These are phyloP conservation scores for Leptographium procerum DNA, from an alignment of 2,329 filamentous ascomycete genomes.

Conservation along the genomic window DNA sequence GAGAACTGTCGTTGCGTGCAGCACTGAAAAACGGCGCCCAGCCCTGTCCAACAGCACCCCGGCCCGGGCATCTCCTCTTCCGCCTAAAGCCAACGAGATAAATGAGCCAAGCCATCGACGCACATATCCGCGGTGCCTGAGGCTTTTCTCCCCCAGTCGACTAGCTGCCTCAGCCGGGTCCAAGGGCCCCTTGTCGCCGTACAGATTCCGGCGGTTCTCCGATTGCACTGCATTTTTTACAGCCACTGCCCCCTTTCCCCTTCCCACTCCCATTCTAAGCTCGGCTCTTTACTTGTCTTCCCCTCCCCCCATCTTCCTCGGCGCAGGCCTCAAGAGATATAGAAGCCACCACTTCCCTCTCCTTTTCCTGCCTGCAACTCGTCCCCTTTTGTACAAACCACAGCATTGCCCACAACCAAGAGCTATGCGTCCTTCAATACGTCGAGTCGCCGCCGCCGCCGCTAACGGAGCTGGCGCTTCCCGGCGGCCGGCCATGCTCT, in stretches of 20 bases:
- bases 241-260: not conserved
- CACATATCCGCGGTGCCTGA: not conserved
- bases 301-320: not conserved
- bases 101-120: not conserved
- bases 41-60: not conserved
- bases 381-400: not conserved
- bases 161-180: not conserved
- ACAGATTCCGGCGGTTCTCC: not conserved
- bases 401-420: not conserved
- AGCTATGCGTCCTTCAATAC: conserved; percentile 34
- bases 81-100: not conserved
- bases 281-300: not conserved
- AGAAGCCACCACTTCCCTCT: not conserved
- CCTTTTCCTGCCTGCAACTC: not conserved
- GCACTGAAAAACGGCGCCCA: too few relatives aligned
- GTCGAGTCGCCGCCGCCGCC: conserved; percentile 25
- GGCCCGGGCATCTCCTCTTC: not conserved
- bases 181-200: not conserved
- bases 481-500: conserved; percentile 6
- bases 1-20: too few relatives aligned
- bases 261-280: not conserved
- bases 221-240: not conserved
- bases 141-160: not conserved
- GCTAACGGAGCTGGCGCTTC: not conserved
- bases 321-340: not conserved